Evolutionary conservation across 2,329 filamentous ascomycete species (phyloP), one percentile per base, ranked within the genome.

Genomic region (Geosmithia putterillii): DNA sequence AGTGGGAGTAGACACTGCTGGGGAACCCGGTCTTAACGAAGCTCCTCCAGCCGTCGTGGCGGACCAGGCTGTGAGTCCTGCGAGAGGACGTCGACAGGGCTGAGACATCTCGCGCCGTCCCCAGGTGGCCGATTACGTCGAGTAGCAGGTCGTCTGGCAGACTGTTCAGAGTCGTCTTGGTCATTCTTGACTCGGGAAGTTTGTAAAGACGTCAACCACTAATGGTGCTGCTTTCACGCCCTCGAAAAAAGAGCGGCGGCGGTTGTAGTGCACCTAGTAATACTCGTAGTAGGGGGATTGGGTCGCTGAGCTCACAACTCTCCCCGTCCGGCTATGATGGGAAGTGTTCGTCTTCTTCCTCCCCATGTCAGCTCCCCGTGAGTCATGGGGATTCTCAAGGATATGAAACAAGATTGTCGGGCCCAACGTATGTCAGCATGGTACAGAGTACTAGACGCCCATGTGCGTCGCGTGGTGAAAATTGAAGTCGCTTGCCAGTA

Each of bases 81-180:
- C 53, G 63, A 42, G 64, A 70, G 4, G 65, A 54, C 7, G 56
- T 47, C 3, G 57, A 54, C 9, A 76, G 57, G 45, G 58, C 54
- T 15, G 68, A 62, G 7, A 74, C 48, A 47, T 73, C 70, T 38
- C 62, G 58, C 38, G 72, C 69, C 9, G 67, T 71, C 46, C 71
- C 61, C 39, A 76, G 53, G 47, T 69, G 56, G 23, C 62, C 57
- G 41, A 74, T 48, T 10, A 76, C 56, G 46, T 72, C 61, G 47
- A 72, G 64, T 17, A 76, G 48, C 43, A 76, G 55, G 46, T 76
- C 73, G 50, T 68, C 62, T 5, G 72, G 70, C 6, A 76, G 63
- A 25, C 55, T 56, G 44, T 60, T 59, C 46, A 74, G 59, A 40
- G 51, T 62, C 37, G 54, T 45, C 14, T 47, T 45, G 41, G 51